Conservation (phyloP, 2,329 filamentous ascomycete species). For the Colletotrichum limetticola region DNA sequence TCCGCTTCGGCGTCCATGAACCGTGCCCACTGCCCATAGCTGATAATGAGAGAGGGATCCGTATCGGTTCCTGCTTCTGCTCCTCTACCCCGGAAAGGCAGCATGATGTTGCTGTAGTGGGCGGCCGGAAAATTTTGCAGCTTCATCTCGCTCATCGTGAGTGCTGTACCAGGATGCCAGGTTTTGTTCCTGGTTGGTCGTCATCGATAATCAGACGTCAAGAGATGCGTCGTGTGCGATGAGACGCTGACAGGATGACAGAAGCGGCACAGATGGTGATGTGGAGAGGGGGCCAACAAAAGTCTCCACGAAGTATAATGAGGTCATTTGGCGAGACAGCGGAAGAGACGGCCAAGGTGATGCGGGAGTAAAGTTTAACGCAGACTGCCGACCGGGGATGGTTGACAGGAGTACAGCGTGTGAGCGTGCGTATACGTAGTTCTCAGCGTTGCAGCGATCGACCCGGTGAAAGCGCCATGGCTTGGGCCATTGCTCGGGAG, state of each 20-base stretch:
- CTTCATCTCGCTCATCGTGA: slow-evolving; percentile 17
- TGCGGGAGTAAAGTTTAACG: slow-evolving; percentile 7
- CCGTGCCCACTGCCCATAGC: slow-evolving; percentile 1
- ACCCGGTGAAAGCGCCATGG: slow-evolving; percentile 1
- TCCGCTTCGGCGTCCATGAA: slow-evolving; percentile 11
- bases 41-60: not conserved
- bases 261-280: not conserved
- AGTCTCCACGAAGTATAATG: slow-evolving; percentile 27
- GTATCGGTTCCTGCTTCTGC: not conserved
- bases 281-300: not conserved
- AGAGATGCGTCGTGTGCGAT: slow-evolving; percentile 5
- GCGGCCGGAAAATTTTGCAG: slow-evolving; percentile 16
- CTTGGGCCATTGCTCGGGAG: no score
- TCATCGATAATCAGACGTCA: slow-evolving; percentile 23
- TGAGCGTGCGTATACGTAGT: not conserved
- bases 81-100: slow-evolving; percentile 24
- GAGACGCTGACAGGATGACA: not conserved
- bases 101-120: slow-evolving; percentile 5
- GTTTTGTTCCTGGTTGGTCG: slow-evolving; percentile 14
- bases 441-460: slow-evolving; percentile 21
- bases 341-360: slow-evolving; percentile 14
- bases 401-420: slow-evolving; percentile 3
- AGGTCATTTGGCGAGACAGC: slow-evolving; percentile 26
- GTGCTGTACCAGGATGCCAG: not conserved
- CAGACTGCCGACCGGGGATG: not conserved